Conservation (phyloP, 345 rosid species). For the Eucalyptus regnans region DNA sequence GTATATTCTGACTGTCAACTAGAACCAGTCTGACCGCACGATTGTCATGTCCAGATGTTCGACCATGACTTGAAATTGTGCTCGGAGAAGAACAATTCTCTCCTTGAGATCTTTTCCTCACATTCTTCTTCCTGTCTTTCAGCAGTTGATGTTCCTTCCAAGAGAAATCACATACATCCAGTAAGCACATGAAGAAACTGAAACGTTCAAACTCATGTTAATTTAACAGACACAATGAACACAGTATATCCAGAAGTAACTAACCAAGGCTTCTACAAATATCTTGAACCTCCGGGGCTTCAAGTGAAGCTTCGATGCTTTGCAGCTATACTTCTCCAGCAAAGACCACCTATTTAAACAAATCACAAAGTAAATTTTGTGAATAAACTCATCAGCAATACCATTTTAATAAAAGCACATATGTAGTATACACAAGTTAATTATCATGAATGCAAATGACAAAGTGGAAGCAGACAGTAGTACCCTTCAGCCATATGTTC, state of each 20-base stretch:
- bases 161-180: slow-evolving; percentile 4
- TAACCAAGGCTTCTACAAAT: slow-evolving; percentile 94
- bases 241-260: slow-evolving; percentile 4
- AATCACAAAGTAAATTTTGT: not conserved
- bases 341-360: slow-evolving; percentile 83
- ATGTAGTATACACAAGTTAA: not conserved
- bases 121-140: slow-evolving; percentile 87
- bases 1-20: slow-evolving; percentile 67
- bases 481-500: not conserved
- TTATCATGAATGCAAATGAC: not conserved
- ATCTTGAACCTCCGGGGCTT: slow-evolving; percentile 94
- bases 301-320: slow-evolving; percentile 97
- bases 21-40: slow-evolving; percentile 59
- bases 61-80: slow-evolving; percentile 45
- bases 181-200: slow-evolving; percentile 4
- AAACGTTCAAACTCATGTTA: not conserved
- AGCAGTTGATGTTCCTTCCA: slow-evolving; percentile 91
- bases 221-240: not conserved
- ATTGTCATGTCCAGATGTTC: slow-evolving; percentile 50
- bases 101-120: slow-evolving; percentile 61
- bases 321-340: slow-evolving; percentile 94
- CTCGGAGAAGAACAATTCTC: slow-evolving; percentile 59
- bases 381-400: not conserved
- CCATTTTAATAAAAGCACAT: not conserved
- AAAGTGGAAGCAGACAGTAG: not conserved